Conservation (phyloP, 139 green algal species). For the Chlamydomonas sp. region DNA sequence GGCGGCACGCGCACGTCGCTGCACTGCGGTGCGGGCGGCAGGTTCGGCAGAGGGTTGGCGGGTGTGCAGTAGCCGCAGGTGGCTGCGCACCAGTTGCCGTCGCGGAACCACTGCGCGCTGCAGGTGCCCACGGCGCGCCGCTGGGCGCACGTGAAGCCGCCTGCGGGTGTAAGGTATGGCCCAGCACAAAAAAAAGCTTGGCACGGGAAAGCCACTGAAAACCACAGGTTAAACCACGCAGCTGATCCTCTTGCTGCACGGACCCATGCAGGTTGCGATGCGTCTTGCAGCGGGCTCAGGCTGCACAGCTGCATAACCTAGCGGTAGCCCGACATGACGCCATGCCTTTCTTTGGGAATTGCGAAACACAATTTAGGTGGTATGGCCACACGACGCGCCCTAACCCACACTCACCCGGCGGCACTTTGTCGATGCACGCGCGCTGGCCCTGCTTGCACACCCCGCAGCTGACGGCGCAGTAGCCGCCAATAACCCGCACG, state of each 20-base stretch:
- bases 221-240: no score
- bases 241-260: no score
- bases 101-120: constrained; percentile 22
- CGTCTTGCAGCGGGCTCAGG: no score
- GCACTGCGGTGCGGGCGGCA: constrained; percentile 25
- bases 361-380: no score
- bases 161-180: not conserved
- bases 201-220: not conserved
- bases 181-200: no score
- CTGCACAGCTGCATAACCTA: no score
- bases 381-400: not conserved
- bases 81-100: constrained; percentile 40
- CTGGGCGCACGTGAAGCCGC: constrained; percentile 31
- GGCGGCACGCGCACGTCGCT: constrained; percentile 39
- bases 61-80: constrained; percentile 38
- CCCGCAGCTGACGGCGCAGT: constrained; percentile 45
- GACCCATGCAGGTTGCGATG: no score
- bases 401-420: constrained; percentile 23
- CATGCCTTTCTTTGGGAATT: no score
- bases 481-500: constrained; percentile 24
- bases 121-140: constrained; percentile 28
- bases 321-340: not conserved
- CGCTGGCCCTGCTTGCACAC: constrained; percentile 9
- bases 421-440: constrained; percentile 48
- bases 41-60: constrained; percentile 5